Percentiles rank a stretch among this genome's conserved stretches.
phyloP scores from a whole-genome alignment of 495 filamentous ascomycete species.

The Penicillium soppii region DNA sequence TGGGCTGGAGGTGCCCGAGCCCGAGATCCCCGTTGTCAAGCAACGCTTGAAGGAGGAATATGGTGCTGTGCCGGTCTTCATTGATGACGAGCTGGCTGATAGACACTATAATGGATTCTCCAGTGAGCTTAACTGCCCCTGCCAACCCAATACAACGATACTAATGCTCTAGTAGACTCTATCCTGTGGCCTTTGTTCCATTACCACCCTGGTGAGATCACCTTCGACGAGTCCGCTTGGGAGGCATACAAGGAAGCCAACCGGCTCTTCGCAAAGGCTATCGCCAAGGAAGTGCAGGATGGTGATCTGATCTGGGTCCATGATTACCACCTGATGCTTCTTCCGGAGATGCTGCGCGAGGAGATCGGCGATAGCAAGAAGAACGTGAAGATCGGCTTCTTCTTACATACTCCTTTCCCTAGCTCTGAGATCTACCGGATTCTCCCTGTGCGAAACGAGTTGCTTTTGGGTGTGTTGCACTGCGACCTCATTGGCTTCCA shows the following conservation, averaged over 20 bases:
- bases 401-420: constrained; percentile 97
- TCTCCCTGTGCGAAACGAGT: constrained; percentile 84
- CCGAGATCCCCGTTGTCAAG: constrained; percentile 61
- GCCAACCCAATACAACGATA: neutral
- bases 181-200: constrained; percentile 98
- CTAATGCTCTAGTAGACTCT: constrained; percentile 60
- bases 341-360: constrained; percentile 90
- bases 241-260: constrained; percentile 90
- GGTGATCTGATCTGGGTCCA: constrained; percentile 96
- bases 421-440: constrained; percentile 96
- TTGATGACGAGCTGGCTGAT: constrained; percentile 76
- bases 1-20: constrained; percentile 78
- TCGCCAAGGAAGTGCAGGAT: constrained; percentile 79
- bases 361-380: constrained; percentile 71
- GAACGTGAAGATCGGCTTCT: constrained; percentile 95
- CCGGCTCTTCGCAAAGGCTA: constrained; percentile 76
- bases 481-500: constrained; percentile 96
- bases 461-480: constrained; percentile 80
- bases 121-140: constrained; percentile 53
- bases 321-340: constrained; percentile 96
- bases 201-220: constrained; percentile 97
- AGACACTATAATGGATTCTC: constrained; percentile 85
- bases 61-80: constrained; percentile 71
- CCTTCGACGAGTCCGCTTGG: constrained; percentile 94
- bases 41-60: constrained; percentile 71